Evolutionary conservation across 345 rosid genomes (phyloP), one percentile per base, ranked within the genome.

Genomic region (Arabidopsis arenosa): DNA sequence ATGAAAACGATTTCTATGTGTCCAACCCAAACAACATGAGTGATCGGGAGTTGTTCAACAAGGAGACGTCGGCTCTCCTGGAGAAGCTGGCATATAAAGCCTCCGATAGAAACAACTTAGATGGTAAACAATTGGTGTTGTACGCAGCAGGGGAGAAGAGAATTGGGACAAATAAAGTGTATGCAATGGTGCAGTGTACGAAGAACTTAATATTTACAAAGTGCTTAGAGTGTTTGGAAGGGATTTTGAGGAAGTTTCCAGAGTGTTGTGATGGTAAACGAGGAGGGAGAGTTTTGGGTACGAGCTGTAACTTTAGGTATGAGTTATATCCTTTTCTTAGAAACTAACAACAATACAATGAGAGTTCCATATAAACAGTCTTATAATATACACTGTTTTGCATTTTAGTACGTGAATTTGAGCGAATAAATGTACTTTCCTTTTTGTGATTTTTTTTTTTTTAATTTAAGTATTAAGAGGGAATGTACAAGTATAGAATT

Each of bases 251-350:
- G 21, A 30, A 41, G 7, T 14, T 35, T 35, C 7, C 62, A 1
- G 13, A 56, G 10, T 60, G 65, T 6, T 39, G 65, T 26, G 30
- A 37, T 2, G n/a, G 63, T 57, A 57, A 35, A 57, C 43, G 8
- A 57, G 32, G 32, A 3, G 32, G 32, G 32, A 28, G 32, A 39
- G 65, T 60, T 60, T 37, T 60, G 32, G 45, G 65, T 59, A 35
- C 64, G 1, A 59, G 7, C 4, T 59, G 64, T 17, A 59, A 37
- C 18, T 9, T 36, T 32, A 60, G 65, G 32, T 60, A 37, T 11
- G 65, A 60, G n/a, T 14, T 39, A 11, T 60, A 60, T 7, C 65
- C 65, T 17, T 60, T 60, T 5, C n/a, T 60, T 37, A 59, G 64
- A 41, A 41, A 41, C 45, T 40, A 40, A 11, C 14, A 12, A 40